Conservation (phyloP, 225 moss, liverwort and hornwort species). For the Pseudoscleropodium purum region DNA sequence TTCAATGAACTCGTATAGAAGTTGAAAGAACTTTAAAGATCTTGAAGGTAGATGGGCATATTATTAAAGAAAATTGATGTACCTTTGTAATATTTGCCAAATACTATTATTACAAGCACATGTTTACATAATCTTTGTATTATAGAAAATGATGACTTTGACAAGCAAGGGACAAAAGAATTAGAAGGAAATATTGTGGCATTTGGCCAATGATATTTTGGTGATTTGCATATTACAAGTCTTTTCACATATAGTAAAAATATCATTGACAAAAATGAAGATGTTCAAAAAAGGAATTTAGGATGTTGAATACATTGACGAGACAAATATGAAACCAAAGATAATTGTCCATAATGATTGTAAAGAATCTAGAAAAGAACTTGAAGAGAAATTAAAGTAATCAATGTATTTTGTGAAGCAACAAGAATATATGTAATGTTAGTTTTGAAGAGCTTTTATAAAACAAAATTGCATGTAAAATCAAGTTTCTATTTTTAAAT, state of each 20-base stretch:
- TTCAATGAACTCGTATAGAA: no score
- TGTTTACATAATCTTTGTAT: no score
- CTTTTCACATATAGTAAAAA: background rate
- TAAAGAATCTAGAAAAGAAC: background rate
- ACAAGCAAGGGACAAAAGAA: background rate
- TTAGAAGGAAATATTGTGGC: background rate
- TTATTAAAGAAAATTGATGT: no score
- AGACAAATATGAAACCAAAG: no score
- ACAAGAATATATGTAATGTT: no score
- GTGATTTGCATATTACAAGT: background rate
- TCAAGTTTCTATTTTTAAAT: background rate
- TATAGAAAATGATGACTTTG: no score
- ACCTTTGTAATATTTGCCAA: no score
- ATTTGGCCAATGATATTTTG: background rate
- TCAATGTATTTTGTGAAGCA: background rate
- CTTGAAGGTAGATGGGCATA: no score
- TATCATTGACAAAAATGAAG: background rate
- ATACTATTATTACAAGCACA: no score
- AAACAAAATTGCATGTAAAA: background rate
- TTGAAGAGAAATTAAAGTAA: background rate
- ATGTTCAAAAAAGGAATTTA: background rate
- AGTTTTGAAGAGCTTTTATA: no score
- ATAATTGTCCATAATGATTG: no score
- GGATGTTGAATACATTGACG: background rate
- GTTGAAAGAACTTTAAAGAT: no score